These are phyloP conservation scores for Triticum turgidum DNA, from an alignment of 176 grass and related monocot genomes.

Conservation along the genomic window DNA sequence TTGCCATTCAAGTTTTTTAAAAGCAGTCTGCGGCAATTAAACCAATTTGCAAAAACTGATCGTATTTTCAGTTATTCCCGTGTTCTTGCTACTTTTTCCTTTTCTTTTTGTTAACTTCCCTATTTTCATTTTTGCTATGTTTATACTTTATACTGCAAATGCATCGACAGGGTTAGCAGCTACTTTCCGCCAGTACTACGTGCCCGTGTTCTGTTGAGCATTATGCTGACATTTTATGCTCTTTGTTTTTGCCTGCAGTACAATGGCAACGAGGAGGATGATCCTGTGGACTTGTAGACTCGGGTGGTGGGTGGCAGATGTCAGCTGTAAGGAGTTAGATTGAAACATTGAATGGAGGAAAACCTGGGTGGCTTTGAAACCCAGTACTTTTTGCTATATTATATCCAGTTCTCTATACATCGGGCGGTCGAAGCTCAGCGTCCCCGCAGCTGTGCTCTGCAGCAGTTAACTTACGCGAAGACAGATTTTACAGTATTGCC, in stretches of 20 bases:
- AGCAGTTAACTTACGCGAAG: slow-evolving; percentile 6
- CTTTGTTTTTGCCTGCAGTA: slow-evolving; percentile 42
- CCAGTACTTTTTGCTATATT: neutral
- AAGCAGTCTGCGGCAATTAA: neutral
- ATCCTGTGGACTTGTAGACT: slow-evolving; percentile 38
- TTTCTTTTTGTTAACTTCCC: neutral
- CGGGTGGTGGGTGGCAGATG: slow-evolving; percentile 26
- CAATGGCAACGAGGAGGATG: slow-evolving; percentile 51
- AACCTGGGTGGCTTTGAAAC: slow-evolving; percentile 11
- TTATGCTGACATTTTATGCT: neutral
- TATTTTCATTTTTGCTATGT: neutral
- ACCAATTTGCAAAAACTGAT: neutral
- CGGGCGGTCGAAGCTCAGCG: neutral
- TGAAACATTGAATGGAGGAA: slow-evolving; percentile 21
- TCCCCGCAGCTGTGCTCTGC: neutral
- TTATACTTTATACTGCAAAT: neutral
- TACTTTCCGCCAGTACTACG: neutral
- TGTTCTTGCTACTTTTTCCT: slow-evolving; percentile 1
- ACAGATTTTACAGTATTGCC: neutral
- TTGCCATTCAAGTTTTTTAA: neutral
- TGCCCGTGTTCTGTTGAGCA: neutral
- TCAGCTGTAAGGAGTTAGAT: slow-evolving; percentile 16
- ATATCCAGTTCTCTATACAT: neutral
- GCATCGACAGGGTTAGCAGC: neutral
- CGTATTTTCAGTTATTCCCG: neutral